Base-by-base conservation (phyloP, 208 protist genomes). In the Strigomonas culicis region DNA sequence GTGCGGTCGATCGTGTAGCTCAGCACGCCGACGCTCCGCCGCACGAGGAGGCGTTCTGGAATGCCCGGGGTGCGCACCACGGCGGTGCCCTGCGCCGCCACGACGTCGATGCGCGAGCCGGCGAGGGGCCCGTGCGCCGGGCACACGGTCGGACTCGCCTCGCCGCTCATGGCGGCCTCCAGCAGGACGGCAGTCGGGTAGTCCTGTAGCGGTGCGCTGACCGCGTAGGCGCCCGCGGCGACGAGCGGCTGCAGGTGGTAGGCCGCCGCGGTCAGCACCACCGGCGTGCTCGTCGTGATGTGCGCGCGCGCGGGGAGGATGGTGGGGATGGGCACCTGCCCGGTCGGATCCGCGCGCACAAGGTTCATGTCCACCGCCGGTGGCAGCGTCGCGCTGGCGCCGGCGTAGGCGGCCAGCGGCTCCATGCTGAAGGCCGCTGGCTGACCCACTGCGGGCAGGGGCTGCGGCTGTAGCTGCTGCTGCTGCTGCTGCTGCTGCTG, bases 1-100 rank as follows among this genome's bases (percentile, higher is more conserved):
- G 65, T 68, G 32, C 78, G 77, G 63, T 92, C 85, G 30, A 89
- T 62, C 4, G 70, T 84, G 72, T 84, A 92, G 17, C 76, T 71
- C 25, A 79, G 32, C 13, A 55, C 56, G 55, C 74, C 60, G 6
- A 58, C 72, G 4, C 43, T 55, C 56, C n/a, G 63, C 41, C 55
- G 75, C 39, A 75, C 64, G 27, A 78, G 72, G 27, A 74, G 25
- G 15, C 63, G 43, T 46, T 70, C 52, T 22, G 32, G 41, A 1
- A 24, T 27, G 50, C 34, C n/a, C 19, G 30, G 32, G 3, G 43
- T 53, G 21, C 46, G 41, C 36, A 72, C 55, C 3, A 6, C 56
- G 11, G 58, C 57, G 2, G 24, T 51, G 69, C 56, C 60, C 7
- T 50, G 49, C 31, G 1, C 43, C 19, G 61, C 62, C 24, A n/a